Percentiles rank a stretch among this genome's conserved stretches.
These are phyloP conservation scores for Erysimum pusillum DNA, from an alignment of 441 rosid genomes.

Conservation along the genomic window DNA sequence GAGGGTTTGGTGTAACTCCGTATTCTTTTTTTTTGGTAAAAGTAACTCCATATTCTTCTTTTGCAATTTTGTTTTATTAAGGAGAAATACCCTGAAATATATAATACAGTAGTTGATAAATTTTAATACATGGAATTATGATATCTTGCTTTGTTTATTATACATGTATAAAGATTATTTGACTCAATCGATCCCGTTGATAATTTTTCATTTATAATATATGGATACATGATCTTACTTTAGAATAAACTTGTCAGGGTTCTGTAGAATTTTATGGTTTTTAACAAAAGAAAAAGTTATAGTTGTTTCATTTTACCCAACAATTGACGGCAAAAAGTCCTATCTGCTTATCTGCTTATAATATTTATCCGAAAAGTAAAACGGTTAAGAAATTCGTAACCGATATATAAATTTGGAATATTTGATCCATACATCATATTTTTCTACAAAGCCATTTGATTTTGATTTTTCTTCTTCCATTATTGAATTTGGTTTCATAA, in stretches of 20 bases:
- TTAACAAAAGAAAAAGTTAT: conserved; percentile 5
- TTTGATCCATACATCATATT: conserved; percentile 21
- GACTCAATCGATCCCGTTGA: conserved; percentile 24
- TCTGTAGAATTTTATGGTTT: conserved; percentile 11
- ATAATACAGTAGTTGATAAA: background rate
- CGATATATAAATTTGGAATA: background rate
- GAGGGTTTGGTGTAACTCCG: background rate
- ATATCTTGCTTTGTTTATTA: background rate
- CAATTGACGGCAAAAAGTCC: conserved; percentile 17
- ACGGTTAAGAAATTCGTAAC: background rate
- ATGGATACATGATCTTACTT: conserved; percentile 10
- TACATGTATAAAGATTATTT: background rate
- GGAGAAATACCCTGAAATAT: too few species aligned
- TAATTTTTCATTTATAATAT: background rate
- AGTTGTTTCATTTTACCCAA: conserved; percentile 29
- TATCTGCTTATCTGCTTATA: background rate
- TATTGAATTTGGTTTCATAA: too few species aligned
- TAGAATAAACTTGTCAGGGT: conserved; percentile 11
- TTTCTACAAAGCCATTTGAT: background rate
- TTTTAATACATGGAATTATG: background rate
- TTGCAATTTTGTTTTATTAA: background rate
- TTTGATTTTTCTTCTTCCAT: background rate
- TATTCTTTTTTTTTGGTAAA: too few species aligned
- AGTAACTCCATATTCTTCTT: conserved; percentile 7
- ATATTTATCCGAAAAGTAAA: background rate